Base-by-base conservation (phyloP, 1,139 yeast species). In the Suzukiozyma palmioleophila region DNA sequence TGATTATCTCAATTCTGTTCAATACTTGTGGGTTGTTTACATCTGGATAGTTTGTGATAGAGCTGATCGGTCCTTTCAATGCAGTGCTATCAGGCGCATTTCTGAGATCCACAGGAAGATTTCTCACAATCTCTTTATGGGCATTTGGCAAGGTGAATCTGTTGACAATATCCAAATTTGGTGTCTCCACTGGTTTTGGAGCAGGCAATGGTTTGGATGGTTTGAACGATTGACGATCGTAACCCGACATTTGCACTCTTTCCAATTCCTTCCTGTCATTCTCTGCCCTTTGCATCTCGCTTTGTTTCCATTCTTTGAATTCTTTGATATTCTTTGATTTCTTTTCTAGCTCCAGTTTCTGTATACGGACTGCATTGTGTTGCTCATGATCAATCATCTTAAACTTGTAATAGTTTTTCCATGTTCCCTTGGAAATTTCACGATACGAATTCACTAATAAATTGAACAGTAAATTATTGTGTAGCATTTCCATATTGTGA, bases 401-500 rank as follows among this genome's bases (percentile, higher is more conserved):
- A 48, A 69, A 71, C 36, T 60, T 56, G 49, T 59, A 71, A 49
- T 68, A 71, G 28, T 58, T 54, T 12, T 51, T 44, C 76, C 75
- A 69, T 0, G 74, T 69, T 24, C 67, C 69, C 11, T 53, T 56
- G 0, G 73, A 54, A 36, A 71, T 64, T 27, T 61, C 66, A 36
- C 77, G 52, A 48, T 69, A 71, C 6, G 73, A 57, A 46, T 71
- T 71, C 11, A 66, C 48, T 38, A 71, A 56, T 21, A 70, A 48
- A 45, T 71, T 71, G 48, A 66, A 71, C 43, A 69, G 74, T 26
- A 66, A 57, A 38, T 62, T 65, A 43, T 67, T 70, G 45, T 71
- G 77, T 22, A 71, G 51, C 68, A 71, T 66, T 49, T 71, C 77
- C 42, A 71, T 45, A 45, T 71, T 71, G 16, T 56, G 52, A 41